Percentiles rank a stretch among this genome's conserved stretches.
These are phyloP conservation scores for Lentinula lateritia DNA, from an alignment of 768 basidiomycete species.

Conservation along the genomic window DNA sequence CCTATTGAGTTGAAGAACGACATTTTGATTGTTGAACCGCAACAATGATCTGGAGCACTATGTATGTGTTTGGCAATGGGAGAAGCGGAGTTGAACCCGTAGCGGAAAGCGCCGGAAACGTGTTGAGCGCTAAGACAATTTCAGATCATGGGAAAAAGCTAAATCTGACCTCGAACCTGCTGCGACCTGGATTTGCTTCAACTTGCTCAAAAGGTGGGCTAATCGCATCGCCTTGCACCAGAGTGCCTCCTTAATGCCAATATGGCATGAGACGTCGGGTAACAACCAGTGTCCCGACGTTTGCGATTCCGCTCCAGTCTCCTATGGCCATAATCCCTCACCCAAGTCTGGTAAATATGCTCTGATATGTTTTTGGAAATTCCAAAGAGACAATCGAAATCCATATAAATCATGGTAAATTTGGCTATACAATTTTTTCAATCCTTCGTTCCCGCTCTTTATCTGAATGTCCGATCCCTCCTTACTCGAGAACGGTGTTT, in stretches of 20 bases:
- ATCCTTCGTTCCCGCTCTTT: neutral
- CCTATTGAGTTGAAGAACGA: conserved; percentile 83
- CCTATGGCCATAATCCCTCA: conserved; percentile 33
- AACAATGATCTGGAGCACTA: neutral
- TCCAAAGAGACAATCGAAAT: neutral
- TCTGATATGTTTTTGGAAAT: no score
- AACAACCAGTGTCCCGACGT: neutral
- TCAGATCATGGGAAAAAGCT: no score
- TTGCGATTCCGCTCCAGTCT: neutral
- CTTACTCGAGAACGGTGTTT: conserved; percentile 20
- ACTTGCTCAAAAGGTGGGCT: no score
- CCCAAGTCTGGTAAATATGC: neutral
- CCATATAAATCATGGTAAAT: neutral
- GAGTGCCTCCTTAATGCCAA: no score
- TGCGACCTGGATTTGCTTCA: no score
- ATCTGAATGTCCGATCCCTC: conserved; percentile 14
- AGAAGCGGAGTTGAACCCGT: neutral
- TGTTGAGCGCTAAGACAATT: no score
- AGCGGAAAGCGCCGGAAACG: no score
- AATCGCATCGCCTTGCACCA: no score
- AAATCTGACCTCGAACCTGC: no score
- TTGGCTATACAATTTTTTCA: neutral
- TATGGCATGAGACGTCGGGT: neutral
- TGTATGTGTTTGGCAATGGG: neutral
- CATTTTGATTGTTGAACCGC: conserved; percentile 35